Evolutionary conservation across 768 basidiomycete species (phyloP).

Genomic region (Asterophora parasitica): DNA sequence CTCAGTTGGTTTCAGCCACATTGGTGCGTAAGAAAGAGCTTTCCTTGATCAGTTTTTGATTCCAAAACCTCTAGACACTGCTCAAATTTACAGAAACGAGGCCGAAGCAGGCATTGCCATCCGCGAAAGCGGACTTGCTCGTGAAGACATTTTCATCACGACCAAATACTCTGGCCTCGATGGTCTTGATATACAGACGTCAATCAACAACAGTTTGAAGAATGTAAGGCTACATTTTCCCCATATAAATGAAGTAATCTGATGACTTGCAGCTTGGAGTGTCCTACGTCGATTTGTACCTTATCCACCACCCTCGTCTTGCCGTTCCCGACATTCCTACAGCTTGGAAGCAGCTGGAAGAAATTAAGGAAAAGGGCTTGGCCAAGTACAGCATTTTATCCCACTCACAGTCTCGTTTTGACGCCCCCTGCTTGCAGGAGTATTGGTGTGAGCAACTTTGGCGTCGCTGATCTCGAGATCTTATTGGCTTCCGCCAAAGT

Average conservation of each 20-base stretch:
- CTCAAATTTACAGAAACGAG: constrained; percentile 59
- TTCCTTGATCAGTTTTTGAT: neutral
- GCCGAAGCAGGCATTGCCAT: constrained; percentile 49
- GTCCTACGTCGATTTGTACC: constrained; percentile 64
- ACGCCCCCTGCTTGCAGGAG: constrained; percentile 35
- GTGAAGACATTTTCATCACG: constrained; percentile 59
- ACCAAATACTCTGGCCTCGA: constrained; percentile 57
- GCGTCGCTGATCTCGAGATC: constrained; percentile 45
- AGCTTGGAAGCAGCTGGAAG: constrained; percentile 62
- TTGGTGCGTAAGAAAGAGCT: constrained; percentile 39
- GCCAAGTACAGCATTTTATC: constrained; percentile 38
- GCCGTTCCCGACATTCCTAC: constrained; percentile 56
- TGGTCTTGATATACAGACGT: constrained; percentile 48
- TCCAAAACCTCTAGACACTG: constrained; percentile 44
- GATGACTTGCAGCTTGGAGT: constrained; percentile 47
- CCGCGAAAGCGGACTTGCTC: constrained; percentile 50
- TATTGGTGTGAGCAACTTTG: constrained; percentile 72
- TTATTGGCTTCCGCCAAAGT: constrained; percentile 57
- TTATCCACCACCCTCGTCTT: constrained; percentile 56
- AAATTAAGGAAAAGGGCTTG: constrained; percentile 48
- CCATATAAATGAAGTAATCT: neutral
- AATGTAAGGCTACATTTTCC: constrained; percentile 33
- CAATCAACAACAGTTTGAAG: constrained; percentile 51
- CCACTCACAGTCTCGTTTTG: neutral
- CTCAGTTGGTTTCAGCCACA: constrained; percentile 54